These are phyloP conservation scores for Xerocomus amazonicus DNA, from an alignment of 1,284 basidiomycete genomes.

Conservation along the genomic window DNA sequence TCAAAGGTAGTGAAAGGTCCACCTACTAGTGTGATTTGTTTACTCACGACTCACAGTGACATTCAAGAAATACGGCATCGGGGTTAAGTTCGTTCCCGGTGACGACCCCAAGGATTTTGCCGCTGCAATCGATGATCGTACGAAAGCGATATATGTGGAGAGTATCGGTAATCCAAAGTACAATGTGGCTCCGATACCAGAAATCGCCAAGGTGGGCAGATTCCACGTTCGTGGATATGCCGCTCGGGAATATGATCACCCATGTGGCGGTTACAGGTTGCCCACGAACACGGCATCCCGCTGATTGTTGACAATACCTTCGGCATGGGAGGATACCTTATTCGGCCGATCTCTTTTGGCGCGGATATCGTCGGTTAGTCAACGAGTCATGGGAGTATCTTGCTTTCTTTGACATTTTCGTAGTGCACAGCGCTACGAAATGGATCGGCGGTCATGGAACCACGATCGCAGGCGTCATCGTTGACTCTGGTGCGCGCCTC, in stretches of 20 bases:
- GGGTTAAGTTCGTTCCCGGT: slow-evolving; percentile 71
- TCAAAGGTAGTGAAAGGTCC: slow-evolving; percentile 57
- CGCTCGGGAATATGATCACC: background rate
- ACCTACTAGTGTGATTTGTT: background rate
- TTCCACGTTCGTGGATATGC: no score
- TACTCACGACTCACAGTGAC: slow-evolving; percentile 45
- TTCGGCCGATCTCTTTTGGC: slow-evolving; percentile 74
- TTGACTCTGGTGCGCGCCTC: slow-evolving; percentile 58
- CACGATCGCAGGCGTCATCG: slow-evolving; percentile 80
- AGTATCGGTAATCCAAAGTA: slow-evolving; percentile 86
- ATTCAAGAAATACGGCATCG: slow-evolving; percentile 76
- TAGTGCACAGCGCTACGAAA: slow-evolving; percentile 84
- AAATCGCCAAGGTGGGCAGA: slow-evolving; percentile 60
- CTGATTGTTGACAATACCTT: slow-evolving; percentile 91
- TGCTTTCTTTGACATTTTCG: background rate
- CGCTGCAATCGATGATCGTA: slow-evolving; percentile 73
- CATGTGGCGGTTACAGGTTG: slow-evolving; percentile 39
- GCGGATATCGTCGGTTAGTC: slow-evolving; percentile 73
- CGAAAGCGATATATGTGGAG: slow-evolving; percentile 80
- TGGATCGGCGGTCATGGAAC: slow-evolving; percentile 93
- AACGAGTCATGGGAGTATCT: background rate
- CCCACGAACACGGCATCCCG: slow-evolving; percentile 73
- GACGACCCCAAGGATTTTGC: slow-evolving; percentile 63
- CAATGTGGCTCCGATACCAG: slow-evolving; percentile 68
- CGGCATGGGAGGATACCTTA: slow-evolving; percentile 64